Conservation (phyloP, 106 monocot genomes). For the Chionographis japonica region DNA sequence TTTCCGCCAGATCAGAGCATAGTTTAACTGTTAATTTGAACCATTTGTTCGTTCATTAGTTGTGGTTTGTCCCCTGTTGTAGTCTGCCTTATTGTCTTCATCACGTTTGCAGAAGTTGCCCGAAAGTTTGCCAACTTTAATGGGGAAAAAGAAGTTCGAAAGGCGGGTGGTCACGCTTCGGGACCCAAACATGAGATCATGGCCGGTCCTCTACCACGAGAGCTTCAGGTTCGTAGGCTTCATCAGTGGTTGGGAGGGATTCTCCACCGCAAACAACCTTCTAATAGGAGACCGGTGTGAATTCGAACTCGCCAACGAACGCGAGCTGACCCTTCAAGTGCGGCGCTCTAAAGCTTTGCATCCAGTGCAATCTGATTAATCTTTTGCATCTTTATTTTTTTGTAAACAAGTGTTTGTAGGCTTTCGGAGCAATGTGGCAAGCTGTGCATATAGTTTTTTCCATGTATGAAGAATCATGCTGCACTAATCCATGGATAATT, state of each 20-base stretch:
- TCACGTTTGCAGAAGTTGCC: slow-evolving; percentile 19
- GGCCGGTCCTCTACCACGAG: slow-evolving; percentile 38
- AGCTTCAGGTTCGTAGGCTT: slow-evolving; percentile 24
- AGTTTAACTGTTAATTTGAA: neutral
- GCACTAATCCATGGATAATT: no score
- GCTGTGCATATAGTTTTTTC: no score
- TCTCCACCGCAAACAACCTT: slow-evolving; percentile 20
- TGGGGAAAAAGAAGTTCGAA: slow-evolving; percentile 2
- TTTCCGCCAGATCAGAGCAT: no score
- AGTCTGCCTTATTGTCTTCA: neutral
- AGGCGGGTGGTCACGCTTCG: slow-evolving; percentile 27
- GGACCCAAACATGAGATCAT: slow-evolving; percentile 19
- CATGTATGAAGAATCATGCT: no score
- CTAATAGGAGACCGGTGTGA: slow-evolving; percentile 29
- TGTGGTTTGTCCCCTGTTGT: neutral
- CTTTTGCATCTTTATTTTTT: neutral
- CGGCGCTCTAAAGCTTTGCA: slow-evolving; percentile 6
- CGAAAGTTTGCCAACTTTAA: slow-evolving; percentile 1
- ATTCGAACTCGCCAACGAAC: slow-evolving; percentile 10
- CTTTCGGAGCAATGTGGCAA: no score
- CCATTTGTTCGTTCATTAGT: neutral
- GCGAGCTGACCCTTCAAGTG: slow-evolving; percentile 11
- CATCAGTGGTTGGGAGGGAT: slow-evolving; percentile 36
- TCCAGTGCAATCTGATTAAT: neutral
- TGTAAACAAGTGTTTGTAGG: neutral